A percentile compares a stretch with the other conserved stretches of the same genome.
phyloP scores from a whole-genome alignment of 495 filamentous ascomycete genomes.

The Tuber microsphaerosporum region DNA sequence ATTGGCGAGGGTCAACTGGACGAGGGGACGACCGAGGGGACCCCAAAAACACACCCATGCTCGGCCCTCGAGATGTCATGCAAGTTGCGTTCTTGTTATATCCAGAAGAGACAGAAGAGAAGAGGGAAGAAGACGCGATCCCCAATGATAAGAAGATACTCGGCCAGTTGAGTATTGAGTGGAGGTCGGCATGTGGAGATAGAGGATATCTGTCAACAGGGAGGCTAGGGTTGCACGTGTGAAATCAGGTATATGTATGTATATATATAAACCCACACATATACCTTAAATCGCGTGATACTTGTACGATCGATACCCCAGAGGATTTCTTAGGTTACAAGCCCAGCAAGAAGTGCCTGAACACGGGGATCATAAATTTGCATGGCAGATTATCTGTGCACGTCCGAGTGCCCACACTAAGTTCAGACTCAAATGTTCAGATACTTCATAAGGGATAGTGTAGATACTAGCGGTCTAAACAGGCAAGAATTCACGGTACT shows the following conservation, averaged over 20 bases:
- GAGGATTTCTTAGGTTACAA: background rate
- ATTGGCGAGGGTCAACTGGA: conserved; percentile 48
- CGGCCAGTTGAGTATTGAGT: conserved; percentile 77
- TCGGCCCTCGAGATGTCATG: conserved; percentile 78
- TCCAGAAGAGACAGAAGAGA: conserved; percentile 49
- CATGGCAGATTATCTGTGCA: too few relatives aligned
- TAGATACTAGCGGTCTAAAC: background rate
- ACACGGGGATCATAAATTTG: too few relatives aligned
- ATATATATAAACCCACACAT: background rate
- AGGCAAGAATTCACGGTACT: background rate
- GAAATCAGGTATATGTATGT: conserved; percentile 16
- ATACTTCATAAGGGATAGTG: too few relatives aligned
- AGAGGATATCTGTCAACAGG: conserved; percentile 79
- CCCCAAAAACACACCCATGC: conserved; percentile 51
- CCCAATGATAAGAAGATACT: conserved; percentile 56
- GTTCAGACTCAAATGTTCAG: too few relatives aligned
- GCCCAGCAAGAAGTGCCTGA: too few relatives aligned
- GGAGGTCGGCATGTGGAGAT: conserved; percentile 86
- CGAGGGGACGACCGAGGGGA: conserved; percentile 19
- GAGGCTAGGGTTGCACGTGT: conserved; percentile 54
- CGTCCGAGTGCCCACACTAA: too few relatives aligned
- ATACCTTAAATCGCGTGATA: background rate
- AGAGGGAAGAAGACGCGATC: conserved; percentile 46
- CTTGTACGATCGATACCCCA: background rate
- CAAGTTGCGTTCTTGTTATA: conserved; percentile 87